A percentile compares a stretch with the other conserved stretches of the same genome.
Evolutionary conservation across 31 red algal genomes (phyloP).

Genomic region (Asparagopsis taxiformis): DNA sequence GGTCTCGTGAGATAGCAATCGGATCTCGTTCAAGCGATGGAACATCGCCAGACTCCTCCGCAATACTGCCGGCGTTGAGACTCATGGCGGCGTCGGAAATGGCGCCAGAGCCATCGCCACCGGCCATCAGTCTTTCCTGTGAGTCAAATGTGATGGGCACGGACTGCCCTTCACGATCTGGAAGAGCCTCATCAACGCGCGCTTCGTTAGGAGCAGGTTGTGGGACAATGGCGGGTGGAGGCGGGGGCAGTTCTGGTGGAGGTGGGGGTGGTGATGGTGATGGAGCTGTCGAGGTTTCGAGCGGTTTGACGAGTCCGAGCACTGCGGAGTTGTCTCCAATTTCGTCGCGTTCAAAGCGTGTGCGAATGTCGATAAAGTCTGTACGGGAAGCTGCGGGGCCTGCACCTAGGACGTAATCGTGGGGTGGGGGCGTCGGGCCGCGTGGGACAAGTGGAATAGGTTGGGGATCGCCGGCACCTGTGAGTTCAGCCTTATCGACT

Average conservation of each 20-base stretch:
- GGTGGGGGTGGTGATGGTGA: too few relatives aligned
- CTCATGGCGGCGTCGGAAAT: conserved; percentile 26
- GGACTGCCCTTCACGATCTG: conserved; percentile 12
- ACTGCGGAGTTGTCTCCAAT: conserved; percentile 46
- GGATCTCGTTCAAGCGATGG: conserved; percentile 45
- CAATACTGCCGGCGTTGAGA: conserved; percentile 9
- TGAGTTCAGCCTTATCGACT: too few relatives aligned
- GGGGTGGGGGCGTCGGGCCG: conserved; percentile 36
- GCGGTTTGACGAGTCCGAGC: conserved; percentile 3
- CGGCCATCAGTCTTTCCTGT: conserved; percentile 44
- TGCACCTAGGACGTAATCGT: conserved; percentile 44
- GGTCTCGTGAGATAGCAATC: too few relatives aligned
- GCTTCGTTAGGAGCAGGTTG: not conserved
- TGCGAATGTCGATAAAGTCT: conserved; percentile 32
- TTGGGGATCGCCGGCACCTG: too few relatives aligned
- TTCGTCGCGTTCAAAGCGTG: conserved; percentile 42
- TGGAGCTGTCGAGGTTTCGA: not conserved
- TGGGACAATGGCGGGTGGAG: not conserved
- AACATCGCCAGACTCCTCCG: conserved; percentile 42
- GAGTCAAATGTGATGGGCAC: conserved; percentile 33
- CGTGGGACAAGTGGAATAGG: too few relatives aligned
- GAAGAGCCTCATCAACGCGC: not conserved
- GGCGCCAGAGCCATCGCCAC: conserved; percentile 33
- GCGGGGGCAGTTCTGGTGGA: not conserved
- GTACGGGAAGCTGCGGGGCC: conserved; percentile 35